phyloP scores from a whole-genome alignment of 768 basidiomycete genomes.

The Termitomyces sp. region DNA sequence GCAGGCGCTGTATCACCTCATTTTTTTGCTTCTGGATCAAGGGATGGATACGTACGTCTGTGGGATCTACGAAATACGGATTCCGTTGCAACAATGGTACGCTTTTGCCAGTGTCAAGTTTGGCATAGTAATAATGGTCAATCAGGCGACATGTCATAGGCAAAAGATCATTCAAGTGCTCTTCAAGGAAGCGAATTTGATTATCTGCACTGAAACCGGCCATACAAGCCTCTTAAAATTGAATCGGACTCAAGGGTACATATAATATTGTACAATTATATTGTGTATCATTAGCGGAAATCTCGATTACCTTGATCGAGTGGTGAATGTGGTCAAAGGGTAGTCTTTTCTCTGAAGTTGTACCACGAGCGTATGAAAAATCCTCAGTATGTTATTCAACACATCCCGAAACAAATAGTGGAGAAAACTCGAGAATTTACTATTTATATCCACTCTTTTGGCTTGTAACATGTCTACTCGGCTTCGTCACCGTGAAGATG shows the following conservation, averaged over 20 bases:
- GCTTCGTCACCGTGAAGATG: conserved; percentile 44
- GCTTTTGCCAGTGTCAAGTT: background rate
- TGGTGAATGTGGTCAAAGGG: no score
- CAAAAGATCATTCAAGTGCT: conserved; percentile 35
- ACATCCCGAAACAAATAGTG: background rate
- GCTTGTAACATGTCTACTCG: conserved; percentile 25
- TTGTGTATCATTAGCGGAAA: background rate
- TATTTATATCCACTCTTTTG: background rate
- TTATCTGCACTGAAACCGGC: conserved; percentile 34
- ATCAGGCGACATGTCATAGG: conserved; percentile 28
- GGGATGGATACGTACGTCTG: conserved; percentile 33
- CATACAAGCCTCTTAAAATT: conserved; percentile 25
- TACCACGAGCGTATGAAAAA: no score
- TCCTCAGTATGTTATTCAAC: background rate
- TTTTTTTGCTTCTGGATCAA: conserved; percentile 39
- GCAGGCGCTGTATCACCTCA: conserved; percentile 17
- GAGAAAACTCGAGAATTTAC: background rate
- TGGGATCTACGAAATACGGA: conserved; percentile 43
- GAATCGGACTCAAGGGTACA: background rate
- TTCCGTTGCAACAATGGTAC: conserved; percentile 18
- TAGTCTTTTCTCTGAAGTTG: no score
- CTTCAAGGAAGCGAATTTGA: conserved; percentile 24
- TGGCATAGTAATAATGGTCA: background rate
- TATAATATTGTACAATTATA: background rate
- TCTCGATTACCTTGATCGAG: background rate